A percentile compares a stretch with the other conserved stretches of the same genome.
Conservation (phyloP, 805 yeast species). For the Candida xiaguanensis region DNA sequence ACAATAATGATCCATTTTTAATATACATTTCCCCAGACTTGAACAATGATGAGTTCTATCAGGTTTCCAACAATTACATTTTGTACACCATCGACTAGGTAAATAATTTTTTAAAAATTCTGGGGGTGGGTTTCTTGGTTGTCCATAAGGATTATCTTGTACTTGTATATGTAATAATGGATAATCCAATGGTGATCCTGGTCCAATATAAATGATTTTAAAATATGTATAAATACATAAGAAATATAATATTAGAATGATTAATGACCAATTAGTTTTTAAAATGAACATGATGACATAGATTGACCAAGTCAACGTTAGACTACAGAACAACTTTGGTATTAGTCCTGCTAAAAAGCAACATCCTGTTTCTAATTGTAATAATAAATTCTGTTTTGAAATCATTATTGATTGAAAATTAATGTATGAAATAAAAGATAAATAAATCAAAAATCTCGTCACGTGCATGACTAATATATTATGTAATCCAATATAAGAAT, state of each 20-base stretch:
- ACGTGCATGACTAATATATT: too few species aligned
- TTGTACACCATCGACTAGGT: constrained; percentile 49
- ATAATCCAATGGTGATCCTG: constrained; percentile 66
- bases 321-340: constrained; percentile 47
- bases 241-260: constrained; percentile 26
- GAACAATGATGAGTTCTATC: constrained; percentile 60
- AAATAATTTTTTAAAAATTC: constrained; percentile 38
- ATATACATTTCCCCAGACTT: constrained; percentile 42
- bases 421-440: too few species aligned
- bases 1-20: constrained; percentile 60
- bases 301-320: constrained; percentile 46
- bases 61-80: constrained; percentile 57
- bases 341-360: constrained; percentile 26
- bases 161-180: constrained; percentile 34
- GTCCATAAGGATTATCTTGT: constrained; percentile 13
- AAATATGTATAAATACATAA: constrained; percentile 50
- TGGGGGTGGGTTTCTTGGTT: constrained; percentile 22
- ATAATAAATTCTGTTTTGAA: not conserved
- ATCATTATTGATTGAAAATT: not conserved
- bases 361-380: constrained; percentile 6
- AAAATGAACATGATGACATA: constrained; percentile 26
- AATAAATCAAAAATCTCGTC: too few species aligned
- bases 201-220: constrained; percentile 49
- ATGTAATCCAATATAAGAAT: too few species aligned
- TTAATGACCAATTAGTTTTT: constrained; percentile 13